Percentiles rank a stretch among this genome's conserved stretches.
Evolutionary conservation across 768 basidiomycete genomes (phyloP).

Genomic region (Lyophyllum semitale): DNA sequence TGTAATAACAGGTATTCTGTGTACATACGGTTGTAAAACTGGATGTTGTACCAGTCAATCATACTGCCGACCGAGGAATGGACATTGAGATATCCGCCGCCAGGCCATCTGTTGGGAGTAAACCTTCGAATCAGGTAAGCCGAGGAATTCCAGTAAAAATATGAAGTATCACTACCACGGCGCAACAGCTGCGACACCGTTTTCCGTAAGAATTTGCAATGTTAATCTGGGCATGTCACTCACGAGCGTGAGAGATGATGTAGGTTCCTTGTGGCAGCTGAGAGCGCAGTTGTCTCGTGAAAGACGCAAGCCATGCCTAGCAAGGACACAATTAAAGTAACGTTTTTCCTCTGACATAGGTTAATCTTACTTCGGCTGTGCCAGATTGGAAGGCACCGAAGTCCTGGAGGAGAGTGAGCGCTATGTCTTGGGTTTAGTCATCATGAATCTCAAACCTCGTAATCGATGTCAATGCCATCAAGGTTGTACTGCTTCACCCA

Average conservation of each 20-base stretch:
- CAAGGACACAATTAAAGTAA: neutral
- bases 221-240: slow-evolving; percentile 16
- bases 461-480: slow-evolving; percentile 78
- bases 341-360: neutral
- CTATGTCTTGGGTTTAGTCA: neutral
- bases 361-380: slow-evolving; percentile 47
- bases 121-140: slow-evolving; percentile 34
- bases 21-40: slow-evolving; percentile 50
- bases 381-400: slow-evolving; percentile 59
- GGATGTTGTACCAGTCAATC: slow-evolving; percentile 67
- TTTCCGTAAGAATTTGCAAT: neutral
- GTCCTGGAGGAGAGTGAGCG: slow-evolving; percentile 40
- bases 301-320: slow-evolving; percentile 52
- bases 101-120: slow-evolving; percentile 38
- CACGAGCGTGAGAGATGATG: slow-evolving; percentile 59
- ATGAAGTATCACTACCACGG: slow-evolving; percentile 34
- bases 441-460: slow-evolving; percentile 42
- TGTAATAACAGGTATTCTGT: neutral
- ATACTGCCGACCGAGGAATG: slow-evolving; percentile 51
- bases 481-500: slow-evolving; percentile 63
- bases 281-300: slow-evolving; percentile 51
- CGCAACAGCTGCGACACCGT: slow-evolving; percentile 41
- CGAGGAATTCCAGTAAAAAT: neutral
- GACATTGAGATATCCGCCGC: slow-evolving; percentile 59
- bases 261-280: slow-evolving; percentile 50